Evolutionary conservation across 1,139 yeast genomes (phyloP), one percentile per base, ranked within the genome.

Genomic region (Meyerozyma guilliermondii): DNA sequence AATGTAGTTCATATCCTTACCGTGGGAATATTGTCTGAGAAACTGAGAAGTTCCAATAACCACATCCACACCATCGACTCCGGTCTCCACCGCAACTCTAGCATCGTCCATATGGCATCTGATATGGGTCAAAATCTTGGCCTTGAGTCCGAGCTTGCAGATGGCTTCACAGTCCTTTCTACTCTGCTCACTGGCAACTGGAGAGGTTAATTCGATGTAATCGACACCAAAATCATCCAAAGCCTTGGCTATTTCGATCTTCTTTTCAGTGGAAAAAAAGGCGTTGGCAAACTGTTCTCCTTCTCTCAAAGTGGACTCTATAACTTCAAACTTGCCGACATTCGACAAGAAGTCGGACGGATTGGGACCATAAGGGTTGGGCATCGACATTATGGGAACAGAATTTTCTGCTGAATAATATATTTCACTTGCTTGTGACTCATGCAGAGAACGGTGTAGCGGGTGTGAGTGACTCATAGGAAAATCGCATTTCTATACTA

Each of bases 51-150:
- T 76, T 42, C 81, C 82, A 53, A 77, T 77, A 41, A 77, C 80
- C 39, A 77, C 79, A 59, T 77, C 80, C 41, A 77, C 81, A 43
- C 82, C 82, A 52, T 77, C 81, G 44, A 76, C 81, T 41, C 82
- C 82, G 24, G 81, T 76, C 50, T 76, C 80, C 27, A 76, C 81
- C 0, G 82, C 82, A 39, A 75, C 75, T 49, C 66, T 65, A 28
- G 81, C 82, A 54, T 77, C 82, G 51, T 74, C 78, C 81, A 77
- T 76, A 57, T 76, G 80, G 59, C 82, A 77, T 60, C 81, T 66
- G 47, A 77, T 76, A 51, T 77, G 82, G 40, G 81, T 76, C 54
- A 77, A 70, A 41, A 76, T 72, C 60, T 77, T 77, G 41, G 81
- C 76, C 53, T 67, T 67, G 50, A 77, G 65, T 6, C 81, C 81